These are phyloP conservation scores for Fusarium guadeloupense DNA, from an alignment of 2,329 filamentous ascomycete species.

Conservation along the genomic window DNA sequence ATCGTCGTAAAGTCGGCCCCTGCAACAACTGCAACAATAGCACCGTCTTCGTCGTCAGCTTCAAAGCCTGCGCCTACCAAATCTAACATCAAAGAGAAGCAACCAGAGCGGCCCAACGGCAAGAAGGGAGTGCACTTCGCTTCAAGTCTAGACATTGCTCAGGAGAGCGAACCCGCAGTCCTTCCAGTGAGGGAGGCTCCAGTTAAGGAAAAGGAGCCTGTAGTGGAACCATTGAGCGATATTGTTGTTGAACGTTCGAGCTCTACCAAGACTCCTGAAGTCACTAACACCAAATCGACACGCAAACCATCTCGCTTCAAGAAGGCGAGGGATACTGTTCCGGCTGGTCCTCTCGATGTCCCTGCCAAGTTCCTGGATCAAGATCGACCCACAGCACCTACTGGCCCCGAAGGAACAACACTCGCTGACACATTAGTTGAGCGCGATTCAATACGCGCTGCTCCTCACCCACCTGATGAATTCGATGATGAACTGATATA, in stretches of 20 bases:
- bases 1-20: slow-evolving; percentile 57
- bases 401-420: slow-evolving; percentile 62
- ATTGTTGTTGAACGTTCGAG: slow-evolving; percentile 61
- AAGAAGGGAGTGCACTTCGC: slow-evolving; percentile 87
- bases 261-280: slow-evolving; percentile 36
- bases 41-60: slow-evolving; percentile 30
- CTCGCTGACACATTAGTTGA: slow-evolving; percentile 70
- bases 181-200: slow-evolving; percentile 21
- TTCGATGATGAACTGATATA: slow-evolving; percentile 75
- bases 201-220: slow-evolving; percentile 41
- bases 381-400: slow-evolving; percentile 52
- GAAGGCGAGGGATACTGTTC: slow-evolving; percentile 49
- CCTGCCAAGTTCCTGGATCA: slow-evolving; percentile 53
- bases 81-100: slow-evolving; percentile 48
- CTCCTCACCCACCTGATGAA: slow-evolving; percentile 63
- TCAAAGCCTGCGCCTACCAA: slow-evolving; percentile 43
- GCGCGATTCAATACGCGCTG: slow-evolving; percentile 51
- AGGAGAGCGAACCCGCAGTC: slow-evolving; percentile 41
- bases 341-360: slow-evolving; percentile 57
- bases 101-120: slow-evolving; percentile 29
- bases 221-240: slow-evolving; percentile 61
- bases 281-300: slow-evolving; percentile 49
- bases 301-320: slow-evolving; percentile 63
- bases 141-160: slow-evolving; percentile 74
- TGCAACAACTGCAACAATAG: slow-evolving; percentile 3